phyloP scores from a whole-genome alignment of 306 rosid species.

The Casuarina cunninghamiana region DNA sequence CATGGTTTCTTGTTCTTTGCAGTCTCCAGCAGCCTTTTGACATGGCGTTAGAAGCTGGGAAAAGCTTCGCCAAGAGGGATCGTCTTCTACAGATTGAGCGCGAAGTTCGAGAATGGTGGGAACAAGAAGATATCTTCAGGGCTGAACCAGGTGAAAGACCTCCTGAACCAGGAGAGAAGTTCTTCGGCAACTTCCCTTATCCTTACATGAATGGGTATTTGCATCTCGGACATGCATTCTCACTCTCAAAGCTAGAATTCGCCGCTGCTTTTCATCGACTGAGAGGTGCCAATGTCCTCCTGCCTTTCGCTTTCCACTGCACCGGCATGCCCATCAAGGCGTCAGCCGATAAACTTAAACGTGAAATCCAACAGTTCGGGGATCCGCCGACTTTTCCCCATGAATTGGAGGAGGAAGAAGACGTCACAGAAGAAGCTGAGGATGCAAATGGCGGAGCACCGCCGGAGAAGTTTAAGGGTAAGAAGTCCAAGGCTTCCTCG shows the following conservation, averaged over 20 bases:
- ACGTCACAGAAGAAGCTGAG: conserved; percentile 36
- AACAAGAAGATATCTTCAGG: conserved; percentile 64
- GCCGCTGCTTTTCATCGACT: conserved; percentile 83
- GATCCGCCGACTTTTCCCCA: conserved; percentile 67
- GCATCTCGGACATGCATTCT: conserved; percentile 86
- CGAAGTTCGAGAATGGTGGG: conserved; percentile 77
- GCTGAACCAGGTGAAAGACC: conserved; percentile 64
- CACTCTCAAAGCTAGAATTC: conserved; percentile 76
- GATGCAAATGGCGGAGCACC: conserved; percentile 38
- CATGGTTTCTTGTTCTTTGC: conserved; percentile 9
- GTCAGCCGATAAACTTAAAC: conserved; percentile 81
- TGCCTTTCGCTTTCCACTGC: conserved; percentile 93
- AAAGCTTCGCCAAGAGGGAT: conserved; percentile 79
- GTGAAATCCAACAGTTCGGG: conserved; percentile 75
- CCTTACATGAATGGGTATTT: conserved; percentile 92
- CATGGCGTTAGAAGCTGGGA: conserved; percentile 73
- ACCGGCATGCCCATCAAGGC: conserved; percentile 99
- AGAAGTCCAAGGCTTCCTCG: conserved; percentile 77
- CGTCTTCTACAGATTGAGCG: conserved; percentile 70
- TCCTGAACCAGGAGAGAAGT: conserved; percentile 69
- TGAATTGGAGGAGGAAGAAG: conserved; percentile 37
- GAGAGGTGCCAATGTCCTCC: conserved; percentile 81
- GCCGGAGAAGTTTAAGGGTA: conserved; percentile 78
- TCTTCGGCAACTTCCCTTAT: conserved; percentile 88
- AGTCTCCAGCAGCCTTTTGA: conserved; percentile 45